Evolutionary conservation across 2,329 filamentous ascomycete genomes (phyloP), one percentile per base, ranked within the genome.

Genomic region (Esteya vermicola): DNA sequence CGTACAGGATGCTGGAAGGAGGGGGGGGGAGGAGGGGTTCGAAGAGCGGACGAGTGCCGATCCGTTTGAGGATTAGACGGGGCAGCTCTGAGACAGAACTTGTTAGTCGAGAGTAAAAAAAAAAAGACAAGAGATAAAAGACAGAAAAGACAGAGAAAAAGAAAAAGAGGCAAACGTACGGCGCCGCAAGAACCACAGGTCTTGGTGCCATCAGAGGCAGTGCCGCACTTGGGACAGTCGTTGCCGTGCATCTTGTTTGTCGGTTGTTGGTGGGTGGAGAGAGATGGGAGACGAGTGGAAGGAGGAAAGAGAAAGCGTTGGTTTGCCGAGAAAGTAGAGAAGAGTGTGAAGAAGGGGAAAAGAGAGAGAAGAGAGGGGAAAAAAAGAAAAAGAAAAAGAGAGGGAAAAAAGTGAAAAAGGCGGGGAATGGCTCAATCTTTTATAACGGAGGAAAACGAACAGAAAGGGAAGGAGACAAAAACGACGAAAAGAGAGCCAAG

Each of bases 161-260:
- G 27, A 12, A 7, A 28, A 28, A 14, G 18, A 33, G 5, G 18
- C 19, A 26, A 26, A 63, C 71, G 51, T 62, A 76, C 72, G 51
- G 72, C 69, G 41, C 72, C 72, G 59, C 72, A 76, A 43, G 63
- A 60, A 43, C 52, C 50, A 61, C 72, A 76, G 45, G 61, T 64
- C 69, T 76, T 76, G 59, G 51, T 50, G 32, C 51, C 50, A 49
- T 56, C 51, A 49, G 65, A 63, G 52, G 59, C 45, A 50, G 62
- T 58, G 50, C 63, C 65, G 63, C 72, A 76, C 61, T 70, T 73
- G 60, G 72, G 72, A 64, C 72, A 76, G 50, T 54, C 48, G 42
- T 53, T 50, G 54, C 52, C 54, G 53, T 64, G 61, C 62, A 65
- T 65, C 39, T 6, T 18, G 12, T 25, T n/a, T 25, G 19, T 14